Conservation (phyloP, 805 yeast genomes). For the Tetrapisispora iriomotensis region DNA sequence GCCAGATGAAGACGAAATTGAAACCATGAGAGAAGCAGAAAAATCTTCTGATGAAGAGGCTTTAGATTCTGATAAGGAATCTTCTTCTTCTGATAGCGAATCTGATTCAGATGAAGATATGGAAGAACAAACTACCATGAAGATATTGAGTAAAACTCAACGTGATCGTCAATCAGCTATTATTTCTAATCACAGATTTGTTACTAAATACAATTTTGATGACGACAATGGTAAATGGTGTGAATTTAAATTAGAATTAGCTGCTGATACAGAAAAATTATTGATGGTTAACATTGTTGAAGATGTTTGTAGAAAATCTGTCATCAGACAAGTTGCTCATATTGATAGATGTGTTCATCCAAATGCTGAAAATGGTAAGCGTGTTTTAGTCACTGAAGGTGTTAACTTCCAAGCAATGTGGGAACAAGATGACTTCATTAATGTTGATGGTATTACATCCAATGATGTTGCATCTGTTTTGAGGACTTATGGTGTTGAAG, state of each 20-base stretch:
- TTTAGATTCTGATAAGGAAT: slow-evolving; percentile 31
- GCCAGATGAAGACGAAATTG: slow-evolving; percentile 92
- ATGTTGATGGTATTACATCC: slow-evolving; percentile 80
- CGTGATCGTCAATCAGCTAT: slow-evolving; percentile 81
- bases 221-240: slow-evolving; percentile 88
- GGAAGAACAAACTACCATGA: slow-evolving; percentile 16
- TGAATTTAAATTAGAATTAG: slow-evolving; percentile 72
- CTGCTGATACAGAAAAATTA: slow-evolving; percentile 81
- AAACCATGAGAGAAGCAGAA: slow-evolving; percentile 77
- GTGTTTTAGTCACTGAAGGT: slow-evolving; percentile 90
- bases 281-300: slow-evolving; percentile 96
- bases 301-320: slow-evolving; percentile 78
- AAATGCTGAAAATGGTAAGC: slow-evolving; percentile 54
- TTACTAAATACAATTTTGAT: slow-evolving; percentile 80
- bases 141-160: slow-evolving; percentile 47
- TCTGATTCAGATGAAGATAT: slow-evolving; percentile 31
- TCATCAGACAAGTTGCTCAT: slow-evolving; percentile 82
- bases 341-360: slow-evolving; percentile 94
- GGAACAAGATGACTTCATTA: slow-evolving; percentile 90
- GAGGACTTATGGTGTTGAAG: slow-evolving; percentile 93
- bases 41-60: slow-evolving; percentile 65
- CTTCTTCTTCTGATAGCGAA: slow-evolving; percentile 37
- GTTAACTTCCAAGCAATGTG: slow-evolving; percentile 97
- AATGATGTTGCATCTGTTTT: slow-evolving; percentile 90
- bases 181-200: slow-evolving; percentile 58